A percentile compares a stretch with the other conserved stretches of the same genome.
phyloP scores from a whole-genome alignment of 176 grass and related monocot genomes.

The Tillandsia fasciculata region DNA sequence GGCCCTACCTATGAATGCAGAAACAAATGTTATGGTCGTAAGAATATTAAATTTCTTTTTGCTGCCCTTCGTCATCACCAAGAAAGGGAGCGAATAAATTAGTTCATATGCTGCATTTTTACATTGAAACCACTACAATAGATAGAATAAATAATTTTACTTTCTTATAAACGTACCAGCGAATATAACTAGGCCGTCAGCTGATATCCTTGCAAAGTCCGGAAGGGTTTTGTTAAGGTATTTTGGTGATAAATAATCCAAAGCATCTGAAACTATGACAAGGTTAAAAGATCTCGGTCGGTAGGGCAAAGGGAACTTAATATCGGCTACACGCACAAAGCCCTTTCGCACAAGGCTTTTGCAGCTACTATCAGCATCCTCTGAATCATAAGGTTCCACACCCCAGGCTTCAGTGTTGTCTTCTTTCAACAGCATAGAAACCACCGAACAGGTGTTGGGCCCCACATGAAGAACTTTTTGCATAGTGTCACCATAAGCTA shows the following conservation, averaged over 20 bases:
- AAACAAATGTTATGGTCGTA: no score
- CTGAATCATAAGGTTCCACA: constrained; percentile 94
- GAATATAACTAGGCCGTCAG: constrained; percentile 87
- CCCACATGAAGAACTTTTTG: constrained; percentile 79
- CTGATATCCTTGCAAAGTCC: constrained; percentile 82
- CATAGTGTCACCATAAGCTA: constrained; percentile 58
- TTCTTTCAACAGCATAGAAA: constrained; percentile 83
- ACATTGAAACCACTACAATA: neutral
- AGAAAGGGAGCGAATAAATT: no score
- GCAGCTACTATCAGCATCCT: constrained; percentile 82
- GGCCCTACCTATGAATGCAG: no score
- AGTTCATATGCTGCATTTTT: neutral
- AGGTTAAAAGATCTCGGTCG: constrained; percentile 85
- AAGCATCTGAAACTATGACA: constrained; percentile 88
- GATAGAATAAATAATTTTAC: neutral
- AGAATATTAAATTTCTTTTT: no score
- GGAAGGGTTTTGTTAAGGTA: constrained; percentile 98
- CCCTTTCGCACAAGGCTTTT: constrained; percentile 95
- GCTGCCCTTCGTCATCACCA: no score
- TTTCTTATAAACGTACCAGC: constrained; percentile 38
- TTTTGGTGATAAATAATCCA: constrained; percentile 88
- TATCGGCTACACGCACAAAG: constrained; percentile 76
- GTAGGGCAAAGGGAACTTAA: constrained; percentile 93
- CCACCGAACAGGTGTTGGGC: constrained; percentile 72
- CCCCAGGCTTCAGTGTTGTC: constrained; percentile 66